phyloP scores from a whole-genome alignment of 208 protist genomes.

The Balamuthia mandrillaris region DNA sequence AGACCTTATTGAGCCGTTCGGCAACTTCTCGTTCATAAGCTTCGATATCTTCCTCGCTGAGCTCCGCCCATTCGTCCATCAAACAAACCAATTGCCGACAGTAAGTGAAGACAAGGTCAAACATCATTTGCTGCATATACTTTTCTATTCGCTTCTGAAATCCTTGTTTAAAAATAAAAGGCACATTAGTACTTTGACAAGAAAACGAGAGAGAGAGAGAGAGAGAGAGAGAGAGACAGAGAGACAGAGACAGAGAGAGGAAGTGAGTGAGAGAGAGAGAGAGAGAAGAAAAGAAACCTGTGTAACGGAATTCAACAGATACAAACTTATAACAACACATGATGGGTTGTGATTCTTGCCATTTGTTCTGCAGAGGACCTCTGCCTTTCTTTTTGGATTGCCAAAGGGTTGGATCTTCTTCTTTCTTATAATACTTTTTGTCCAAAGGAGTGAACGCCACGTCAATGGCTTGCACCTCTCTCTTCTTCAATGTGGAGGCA shows the following conservation, averaged over 20 bases:
- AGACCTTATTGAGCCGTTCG: too few species aligned
- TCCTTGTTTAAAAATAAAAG: background rate
- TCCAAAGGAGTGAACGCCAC: slow-evolving; percentile 58
- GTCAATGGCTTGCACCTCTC: slow-evolving; percentile 68
- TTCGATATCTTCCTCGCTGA: slow-evolving; percentile 67
- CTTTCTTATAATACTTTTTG: slow-evolving; percentile 55
- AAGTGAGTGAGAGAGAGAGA: slow-evolving; percentile 40
- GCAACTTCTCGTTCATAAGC: too few species aligned
- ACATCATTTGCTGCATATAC: background rate
- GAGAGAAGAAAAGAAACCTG: slow-evolving; percentile 41
- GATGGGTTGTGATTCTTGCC: slow-evolving; percentile 6
- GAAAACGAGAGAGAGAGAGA: too few species aligned
- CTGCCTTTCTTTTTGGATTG: slow-evolving; percentile 61
- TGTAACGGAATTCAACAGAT: slow-evolving; percentile 44
- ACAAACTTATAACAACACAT: slow-evolving; percentile 59
- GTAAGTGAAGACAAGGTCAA: slow-evolving; percentile 55
- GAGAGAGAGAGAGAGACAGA: background rate
- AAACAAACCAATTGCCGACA: slow-evolving; percentile 64
- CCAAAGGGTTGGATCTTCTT: slow-evolving; percentile 62
- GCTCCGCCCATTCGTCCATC: slow-evolving; percentile 65
- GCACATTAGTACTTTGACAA: background rate
- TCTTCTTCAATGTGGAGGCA: slow-evolving; percentile 58
- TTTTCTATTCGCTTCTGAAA: background rate
- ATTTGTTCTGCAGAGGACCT: slow-evolving; percentile 55
- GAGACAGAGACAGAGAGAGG: background rate